Conservation (phyloP, 2,329 filamentous ascomycete genomes). For the Alternaria solani region DNA sequence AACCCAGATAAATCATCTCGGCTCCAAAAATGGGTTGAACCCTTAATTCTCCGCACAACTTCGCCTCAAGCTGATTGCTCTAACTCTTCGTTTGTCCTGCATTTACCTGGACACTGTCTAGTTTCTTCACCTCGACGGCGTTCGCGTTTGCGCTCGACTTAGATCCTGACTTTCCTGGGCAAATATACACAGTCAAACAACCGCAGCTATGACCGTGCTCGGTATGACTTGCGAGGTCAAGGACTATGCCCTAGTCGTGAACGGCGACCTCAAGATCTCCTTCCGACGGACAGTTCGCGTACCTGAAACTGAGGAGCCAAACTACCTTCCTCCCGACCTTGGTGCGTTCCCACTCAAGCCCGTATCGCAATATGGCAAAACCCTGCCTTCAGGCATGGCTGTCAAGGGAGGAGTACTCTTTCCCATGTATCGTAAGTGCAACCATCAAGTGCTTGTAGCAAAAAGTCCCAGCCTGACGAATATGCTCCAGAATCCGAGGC, state of each 20-base stretch:
- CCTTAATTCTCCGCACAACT: not conserved
- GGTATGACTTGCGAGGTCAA: not conserved
- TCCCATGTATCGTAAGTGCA: conserved; percentile 59
- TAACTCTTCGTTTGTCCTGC: not conserved
- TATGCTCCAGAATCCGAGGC: conserved; percentile 49
- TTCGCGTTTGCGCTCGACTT: not conserved
- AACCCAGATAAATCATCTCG: not conserved
- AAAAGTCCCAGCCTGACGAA: not conserved
- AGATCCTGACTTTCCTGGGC: not conserved
- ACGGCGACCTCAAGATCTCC: conserved; percentile 23
- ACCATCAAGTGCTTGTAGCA: too few relatives aligned
- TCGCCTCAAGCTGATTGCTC: not conserved
- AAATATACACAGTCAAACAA: not conserved
- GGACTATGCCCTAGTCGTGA: conserved; percentile 5
- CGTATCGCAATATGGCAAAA: conserved; percentile 31
- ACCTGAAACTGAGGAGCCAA: conserved; percentile 42
- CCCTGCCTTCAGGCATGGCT: conserved; percentile 47
- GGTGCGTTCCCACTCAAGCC: conserved; percentile 22
- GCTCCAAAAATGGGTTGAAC: not conserved
- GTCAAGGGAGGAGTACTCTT: conserved; percentile 57
- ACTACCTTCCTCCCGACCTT: conserved; percentile 21
- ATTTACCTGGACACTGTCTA: not conserved
- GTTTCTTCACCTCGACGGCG: not conserved
- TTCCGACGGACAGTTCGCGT: conserved; percentile 29
- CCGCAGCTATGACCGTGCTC: not conserved